These are phyloP conservation scores for Raffaelea deltoideospora DNA, from an alignment of 2,329 filamentous ascomycete genomes.

Conservation along the genomic window DNA sequence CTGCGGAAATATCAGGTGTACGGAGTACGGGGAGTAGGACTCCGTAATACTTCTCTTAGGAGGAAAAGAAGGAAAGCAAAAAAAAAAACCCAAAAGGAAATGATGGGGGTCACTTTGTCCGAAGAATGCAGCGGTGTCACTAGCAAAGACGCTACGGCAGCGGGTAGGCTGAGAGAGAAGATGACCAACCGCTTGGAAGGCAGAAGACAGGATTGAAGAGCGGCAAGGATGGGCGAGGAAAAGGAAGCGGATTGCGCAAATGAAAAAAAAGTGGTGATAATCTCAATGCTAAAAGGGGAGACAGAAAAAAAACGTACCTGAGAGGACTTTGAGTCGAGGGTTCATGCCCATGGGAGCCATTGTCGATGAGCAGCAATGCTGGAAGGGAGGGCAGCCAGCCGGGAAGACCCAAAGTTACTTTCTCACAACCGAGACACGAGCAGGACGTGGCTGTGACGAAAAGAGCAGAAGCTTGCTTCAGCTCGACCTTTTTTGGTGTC, in stretches of 20 bases:
- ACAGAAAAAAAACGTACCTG: constrained; percentile 32
- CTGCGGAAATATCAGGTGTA: too few species aligned
- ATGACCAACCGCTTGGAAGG: too few species aligned
- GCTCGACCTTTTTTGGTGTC: too few species aligned
- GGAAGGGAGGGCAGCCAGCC: background rate
- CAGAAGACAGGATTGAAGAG: constrained; percentile 11
- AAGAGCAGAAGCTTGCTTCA: background rate
- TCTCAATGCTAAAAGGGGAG: background rate
- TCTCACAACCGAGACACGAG: background rate
- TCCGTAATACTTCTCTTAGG: too few species aligned
- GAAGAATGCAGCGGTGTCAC: constrained; percentile 12
- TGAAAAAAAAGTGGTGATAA: constrained; percentile 8
- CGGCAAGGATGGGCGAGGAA: constrained; percentile 1
- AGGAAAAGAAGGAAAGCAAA: background rate
- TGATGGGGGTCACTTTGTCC: constrained; percentile 9
- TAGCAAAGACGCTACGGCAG: constrained; percentile 2
- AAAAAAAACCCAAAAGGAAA: constrained; percentile 3
- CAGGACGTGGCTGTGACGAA: background rate
- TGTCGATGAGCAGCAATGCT: constrained; percentile 21
- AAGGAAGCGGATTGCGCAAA: constrained; percentile 2
- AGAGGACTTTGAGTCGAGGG: constrained; percentile 45
- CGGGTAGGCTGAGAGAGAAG: constrained; percentile 5
- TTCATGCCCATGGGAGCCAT: constrained; percentile 47
- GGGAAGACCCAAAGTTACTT: too few species aligned
- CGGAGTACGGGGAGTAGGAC: too few species aligned